phyloP scores from a whole-genome alignment of 805 yeast species.

The Lachancea fermentati region DNA sequence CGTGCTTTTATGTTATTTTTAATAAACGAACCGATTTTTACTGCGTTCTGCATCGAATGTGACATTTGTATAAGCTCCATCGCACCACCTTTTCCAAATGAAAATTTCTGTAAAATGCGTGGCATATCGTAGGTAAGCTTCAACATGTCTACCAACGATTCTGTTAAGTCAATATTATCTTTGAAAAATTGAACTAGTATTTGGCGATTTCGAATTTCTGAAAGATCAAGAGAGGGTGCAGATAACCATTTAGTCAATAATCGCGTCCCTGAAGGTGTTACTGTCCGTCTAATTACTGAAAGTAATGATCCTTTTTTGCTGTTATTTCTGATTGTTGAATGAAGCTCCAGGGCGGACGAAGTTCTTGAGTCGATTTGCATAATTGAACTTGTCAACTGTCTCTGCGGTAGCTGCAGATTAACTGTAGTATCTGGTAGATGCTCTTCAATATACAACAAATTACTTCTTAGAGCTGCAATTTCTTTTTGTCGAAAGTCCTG shows the following conservation, averaged over 20 bases:
- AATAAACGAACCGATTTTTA: slow-evolving; percentile 9
- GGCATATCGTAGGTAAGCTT: slow-evolving; percentile 50
- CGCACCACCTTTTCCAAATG: slow-evolving; percentile 43
- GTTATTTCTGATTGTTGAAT: slow-evolving; percentile 50
- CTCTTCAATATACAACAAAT: slow-evolving; percentile 63
- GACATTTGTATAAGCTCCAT: slow-evolving; percentile 42
- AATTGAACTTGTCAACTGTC: slow-evolving; percentile 44
- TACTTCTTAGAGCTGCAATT: slow-evolving; percentile 53
- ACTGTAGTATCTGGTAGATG: slow-evolving; percentile 66
- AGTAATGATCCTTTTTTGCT: slow-evolving; percentile 64
- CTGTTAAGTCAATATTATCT: slow-evolving; percentile 27
- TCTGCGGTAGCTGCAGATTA: slow-evolving; percentile 61
- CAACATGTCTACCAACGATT: slow-evolving; percentile 34
- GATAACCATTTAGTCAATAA: slow-evolving; percentile 76
- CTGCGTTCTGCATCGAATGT: slow-evolving; percentile 31
- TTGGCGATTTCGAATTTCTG: slow-evolving; percentile 54
- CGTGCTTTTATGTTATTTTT: slow-evolving; percentile 4
- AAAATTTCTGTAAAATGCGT: slow-evolving; percentile 52
- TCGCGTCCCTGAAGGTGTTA: slow-evolving; percentile 77
- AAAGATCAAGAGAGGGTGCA: slow-evolving; percentile 62
- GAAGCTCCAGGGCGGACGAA: slow-evolving; percentile 67
- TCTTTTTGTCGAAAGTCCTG: slow-evolving; percentile 40
- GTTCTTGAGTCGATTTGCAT: slow-evolving; percentile 82
- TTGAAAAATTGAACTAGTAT: slow-evolving; percentile 42
- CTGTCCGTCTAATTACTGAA: slow-evolving; percentile 65